Evolutionary conservation across 768 basidiomycete genomes (phyloP), one percentile per base, ranked within the genome.

Genomic region (Rhodosporidiobolus sp.): DNA sequence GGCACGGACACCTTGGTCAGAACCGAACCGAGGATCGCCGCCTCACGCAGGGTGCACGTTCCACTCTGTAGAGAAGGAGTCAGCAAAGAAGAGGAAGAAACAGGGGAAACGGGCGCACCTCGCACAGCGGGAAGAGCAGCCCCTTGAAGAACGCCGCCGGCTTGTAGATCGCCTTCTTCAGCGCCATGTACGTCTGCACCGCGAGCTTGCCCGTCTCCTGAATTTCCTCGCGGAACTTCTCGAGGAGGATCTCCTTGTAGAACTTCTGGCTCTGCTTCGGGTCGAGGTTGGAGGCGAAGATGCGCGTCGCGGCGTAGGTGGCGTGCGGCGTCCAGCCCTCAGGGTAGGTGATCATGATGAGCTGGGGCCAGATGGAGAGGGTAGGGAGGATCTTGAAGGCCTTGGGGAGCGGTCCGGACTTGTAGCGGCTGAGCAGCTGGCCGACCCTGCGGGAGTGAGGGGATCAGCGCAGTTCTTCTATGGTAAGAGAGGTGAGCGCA

Each of bases 141-240:
- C 95, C 96, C 80, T 99, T 98, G 85, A 98, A 98, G 81, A 98
- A 97, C 1, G 96, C 95, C 7, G 90, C 90, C 5, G 96, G 96
- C 81, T 98, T 99, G 82, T 95, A 98, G 69, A 98, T 82, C 9
- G 92, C 87, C 77, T 92, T 88, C 81, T 92, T 94, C 76, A 99
- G 80, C n/a, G 89, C 88, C 80, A 94, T 91, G 78, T 94, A 99
- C 72, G 93, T 90, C 71, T 99, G 96, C 24, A 92, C 90, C 79
- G 92, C 90, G 69, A 99, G 84, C 78, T 93, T 96, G 35, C 73
- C 68, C 79, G 92, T 88, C 58, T 87, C 86, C 68, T 84, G 84
- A 74, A 99, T 95, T 80, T 97, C 92, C 73, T 92, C 90, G 53
- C 93, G 85, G 62, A 96, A 88, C 48, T 91, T 89, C 75, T 94